These are phyloP conservation scores for Tulasnella sp. DNA, from an alignment of 768 basidiomycete species.

Conservation along the genomic window DNA sequence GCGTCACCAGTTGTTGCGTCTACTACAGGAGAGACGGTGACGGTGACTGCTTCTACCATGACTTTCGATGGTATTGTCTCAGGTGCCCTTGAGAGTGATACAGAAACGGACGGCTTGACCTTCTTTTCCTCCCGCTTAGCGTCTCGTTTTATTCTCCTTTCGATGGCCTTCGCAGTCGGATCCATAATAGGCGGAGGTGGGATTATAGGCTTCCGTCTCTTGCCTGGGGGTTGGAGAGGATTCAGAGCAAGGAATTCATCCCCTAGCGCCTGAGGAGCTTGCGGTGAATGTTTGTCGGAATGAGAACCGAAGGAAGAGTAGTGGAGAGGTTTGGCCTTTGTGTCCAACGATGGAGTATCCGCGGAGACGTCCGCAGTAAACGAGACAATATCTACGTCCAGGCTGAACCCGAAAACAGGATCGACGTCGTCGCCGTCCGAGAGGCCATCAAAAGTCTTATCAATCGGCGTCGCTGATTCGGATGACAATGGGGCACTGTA, in stretches of 20 bases:
- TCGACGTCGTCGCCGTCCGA: not conserved
- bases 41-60: not conserved
- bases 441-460: not conserved
- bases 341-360: conserved; percentile 17
- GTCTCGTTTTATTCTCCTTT: conserved; percentile 9
- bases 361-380: conserved; percentile 56
- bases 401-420: conserved; percentile 10
- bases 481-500: not conserved
- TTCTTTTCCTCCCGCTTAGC: conserved; percentile 6
- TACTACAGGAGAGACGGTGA: not conserved
- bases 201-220: conserved; percentile 10
- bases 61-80: not conserved
- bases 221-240: not conserved
- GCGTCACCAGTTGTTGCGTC: not conserved
- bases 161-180: conserved; percentile 12
- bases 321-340: conserved; percentile 23
- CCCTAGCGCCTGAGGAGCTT: not conserved
- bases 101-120: not conserved
- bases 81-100: not conserved
- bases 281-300: not conserved
- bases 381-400: conserved; percentile 54
- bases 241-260: not conserved
- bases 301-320: conserved; percentile 19
- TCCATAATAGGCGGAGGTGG: conserved; percentile 1
- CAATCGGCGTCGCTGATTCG: not conserved